Conservation (phyloP, 2,329 filamentous ascomycete genomes). For the Pyrenophora graminea region DNA sequence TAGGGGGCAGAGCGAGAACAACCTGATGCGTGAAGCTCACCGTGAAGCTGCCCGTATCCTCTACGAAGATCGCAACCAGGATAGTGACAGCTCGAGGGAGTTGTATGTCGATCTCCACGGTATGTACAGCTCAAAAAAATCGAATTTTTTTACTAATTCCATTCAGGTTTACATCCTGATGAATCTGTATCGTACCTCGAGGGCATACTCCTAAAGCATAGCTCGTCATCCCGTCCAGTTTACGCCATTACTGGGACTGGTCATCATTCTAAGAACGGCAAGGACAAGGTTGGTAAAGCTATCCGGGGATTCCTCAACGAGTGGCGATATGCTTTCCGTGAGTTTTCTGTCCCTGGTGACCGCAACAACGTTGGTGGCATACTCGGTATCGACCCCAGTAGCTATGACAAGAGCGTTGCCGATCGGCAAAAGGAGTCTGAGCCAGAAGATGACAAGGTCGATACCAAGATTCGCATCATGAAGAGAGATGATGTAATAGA, state of each 20-base stretch:
- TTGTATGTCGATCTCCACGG: constrained; percentile 93
- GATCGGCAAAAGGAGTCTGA: constrained; percentile 44
- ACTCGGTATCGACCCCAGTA: constrained; percentile 65
- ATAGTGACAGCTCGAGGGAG: constrained; percentile 64
- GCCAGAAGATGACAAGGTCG: constrained; percentile 35
- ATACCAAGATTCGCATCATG: constrained; percentile 44
- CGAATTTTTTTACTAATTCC: constrained; percentile 8
- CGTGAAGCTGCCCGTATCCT: constrained; percentile 88
- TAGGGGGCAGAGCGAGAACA: constrained; percentile 93
- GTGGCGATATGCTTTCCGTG: constrained; percentile 92
- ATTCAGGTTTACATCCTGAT: constrained; percentile 81
- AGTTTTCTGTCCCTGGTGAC: constrained; percentile 96
- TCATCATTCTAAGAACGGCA: constrained; percentile 97
- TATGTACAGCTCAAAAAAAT: constrained; percentile 22
- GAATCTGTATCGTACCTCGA: constrained; percentile 95
- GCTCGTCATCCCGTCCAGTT: constrained; percentile 70
- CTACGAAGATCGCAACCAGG: constrained; percentile 90
- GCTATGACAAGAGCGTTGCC: constrained; percentile 56
- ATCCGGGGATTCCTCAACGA: constrained; percentile 90
- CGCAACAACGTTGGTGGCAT: constrained; percentile 76
- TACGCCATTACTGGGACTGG: constrained; percentile 97
- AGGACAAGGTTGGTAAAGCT: constrained; percentile 96
- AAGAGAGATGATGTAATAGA: constrained; percentile 45
- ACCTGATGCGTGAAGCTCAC: constrained; percentile 95
- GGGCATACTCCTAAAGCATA: constrained; percentile 82